Evolutionary conservation across 129 eudicot genomes (phyloP).

Genomic region (Scalesia atractyloides): DNA sequence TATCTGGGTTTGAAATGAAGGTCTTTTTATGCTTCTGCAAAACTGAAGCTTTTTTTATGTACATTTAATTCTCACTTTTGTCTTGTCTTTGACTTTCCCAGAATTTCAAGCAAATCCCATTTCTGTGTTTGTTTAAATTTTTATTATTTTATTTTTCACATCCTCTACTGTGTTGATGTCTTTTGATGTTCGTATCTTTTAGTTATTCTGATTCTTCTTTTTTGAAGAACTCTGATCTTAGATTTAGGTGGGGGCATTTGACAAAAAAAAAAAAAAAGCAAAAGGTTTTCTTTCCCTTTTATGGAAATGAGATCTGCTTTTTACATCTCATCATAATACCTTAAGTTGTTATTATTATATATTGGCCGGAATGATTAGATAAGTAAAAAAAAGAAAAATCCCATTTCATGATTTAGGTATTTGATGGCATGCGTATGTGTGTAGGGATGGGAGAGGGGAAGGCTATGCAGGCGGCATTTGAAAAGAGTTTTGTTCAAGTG

Average conservation of each 20-base stretch:
- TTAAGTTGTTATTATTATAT: slow-evolving; percentile 26
- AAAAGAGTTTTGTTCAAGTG: slow-evolving; percentile 84
- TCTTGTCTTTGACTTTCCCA: slow-evolving; percentile 40
- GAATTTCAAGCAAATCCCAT: slow-evolving; percentile 37
- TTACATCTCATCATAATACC: slow-evolving; percentile 64
- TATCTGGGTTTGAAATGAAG: slow-evolving; percentile 12
- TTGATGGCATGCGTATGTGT: too few relatives aligned
- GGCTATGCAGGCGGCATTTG: slow-evolving; percentile 54
- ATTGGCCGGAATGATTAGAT: slow-evolving; percentile 19
- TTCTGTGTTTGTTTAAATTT: too few relatives aligned
- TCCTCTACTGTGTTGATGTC: too few relatives aligned
- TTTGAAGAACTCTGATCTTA: slow-evolving; percentile 49
- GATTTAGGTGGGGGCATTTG: slow-evolving; percentile 43
- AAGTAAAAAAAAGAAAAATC: background rate
- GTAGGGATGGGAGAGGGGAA: slow-evolving; percentile 45
- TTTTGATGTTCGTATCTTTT: slow-evolving; percentile 11
- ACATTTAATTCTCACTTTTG: slow-evolving; percentile 42
- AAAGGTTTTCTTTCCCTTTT: slow-evolving; percentile 52
- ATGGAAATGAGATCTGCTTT: slow-evolving; percentile 73
- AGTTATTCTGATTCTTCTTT: slow-evolving; percentile 48
- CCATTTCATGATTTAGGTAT: too few relatives aligned
- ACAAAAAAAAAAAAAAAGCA: slow-evolving; percentile 36
- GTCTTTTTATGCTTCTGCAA: slow-evolving; percentile 37
- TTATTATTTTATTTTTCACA: too few relatives aligned
- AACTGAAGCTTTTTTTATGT: slow-evolving; percentile 35